A percentile compares a stretch with the other conserved stretches of the same genome.
These are phyloP conservation scores for Geotrichum aggregatum DNA, from an alignment of 1,139 yeast species.

Conservation along the genomic window DNA sequence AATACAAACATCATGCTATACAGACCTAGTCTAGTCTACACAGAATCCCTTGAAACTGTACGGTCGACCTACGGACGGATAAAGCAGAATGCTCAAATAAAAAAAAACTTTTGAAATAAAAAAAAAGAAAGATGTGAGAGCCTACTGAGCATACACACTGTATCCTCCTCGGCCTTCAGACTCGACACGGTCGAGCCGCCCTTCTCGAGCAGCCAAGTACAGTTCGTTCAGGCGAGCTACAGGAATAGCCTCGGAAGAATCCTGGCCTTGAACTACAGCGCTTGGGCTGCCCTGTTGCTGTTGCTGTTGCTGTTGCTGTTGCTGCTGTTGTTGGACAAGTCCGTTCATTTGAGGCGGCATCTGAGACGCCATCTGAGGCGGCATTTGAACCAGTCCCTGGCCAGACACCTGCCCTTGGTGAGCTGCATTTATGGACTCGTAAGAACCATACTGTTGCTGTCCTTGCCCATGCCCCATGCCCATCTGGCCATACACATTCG, in stretches of 20 bases:
- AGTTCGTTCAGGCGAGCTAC: slow-evolving; percentile 46
- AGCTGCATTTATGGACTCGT: neutral
- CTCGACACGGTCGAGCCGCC: slow-evolving; percentile 47
- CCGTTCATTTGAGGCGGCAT: neutral
- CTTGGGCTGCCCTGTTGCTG: neutral
- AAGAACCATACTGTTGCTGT: neutral
- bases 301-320: slow-evolving; percentile 2
- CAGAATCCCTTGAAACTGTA: neutral
- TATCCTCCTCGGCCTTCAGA: slow-evolving; percentile 43
- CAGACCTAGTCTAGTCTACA: neutral
- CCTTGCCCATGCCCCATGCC: neutral
- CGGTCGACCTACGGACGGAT: neutral
- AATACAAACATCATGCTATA: too few relatives aligned
- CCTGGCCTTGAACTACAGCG: slow-evolving; percentile 27
- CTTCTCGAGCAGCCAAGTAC: slow-evolving; percentile 47
- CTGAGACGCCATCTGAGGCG: neutral
- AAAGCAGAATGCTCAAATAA: neutral
- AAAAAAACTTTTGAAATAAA: neutral
- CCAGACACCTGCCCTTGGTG: neutral
- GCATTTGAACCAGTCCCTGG: neutral
- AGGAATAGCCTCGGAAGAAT: slow-evolving; percentile 40
- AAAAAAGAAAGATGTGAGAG: slow-evolving; percentile 2
- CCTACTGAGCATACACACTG: slow-evolving; percentile 41
- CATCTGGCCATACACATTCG: neutral
- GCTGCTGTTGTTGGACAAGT: neutral